Evolutionary conservation across 805 yeast genomes (phyloP), one percentile per base, ranked within the genome.

Genomic region (Debaryomyces hansenii): DNA sequence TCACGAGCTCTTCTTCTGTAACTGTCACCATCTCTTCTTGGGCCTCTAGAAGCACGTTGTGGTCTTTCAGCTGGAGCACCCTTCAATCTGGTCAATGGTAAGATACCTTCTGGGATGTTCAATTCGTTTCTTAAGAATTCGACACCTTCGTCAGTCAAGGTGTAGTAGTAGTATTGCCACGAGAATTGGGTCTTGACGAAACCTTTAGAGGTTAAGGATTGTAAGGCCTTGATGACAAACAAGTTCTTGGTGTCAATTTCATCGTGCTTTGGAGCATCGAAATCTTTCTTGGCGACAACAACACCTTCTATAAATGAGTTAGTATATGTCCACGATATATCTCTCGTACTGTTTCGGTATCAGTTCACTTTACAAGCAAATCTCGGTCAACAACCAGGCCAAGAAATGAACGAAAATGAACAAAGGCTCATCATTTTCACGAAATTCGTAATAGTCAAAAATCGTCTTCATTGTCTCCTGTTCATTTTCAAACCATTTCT

Each of bases 101-200:
- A 92, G 76, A 94, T 87, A 80, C 90, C 96, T 78, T 88, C 96
- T 80, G 99, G 99, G 69, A 94, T 84, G 86, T 91, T 90, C 78
- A 94, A 87, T 89, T 90, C 94, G 75, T 89, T 90, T 82, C 97
- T 88, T 73, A 94, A 87, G 87, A 82, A 94, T 74, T 90, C 96
- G 61, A 94, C 92, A 86, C 99, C 99, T 80, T 89, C 97, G 74
- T 94, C 98, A 74, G 98, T 94, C 75, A 94, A 87, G 83, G 99
- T 90, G 95, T 94, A 94, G 96, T 94, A 94, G 83, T 94, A 94
- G 85, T 90, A 90, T 85, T 91, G 97, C 99, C 99, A 94, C 71
- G 98, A 92, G 87, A 92, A 94, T 82, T 90, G 98, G 68, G 99
- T 94, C 89, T 92, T 90, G 79, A 94, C 98, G 86, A 71, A 94